These are phyloP conservation scores for Castanospermum australe DNA, from an alignment of 306 rosid species.

Conservation along the genomic window DNA sequence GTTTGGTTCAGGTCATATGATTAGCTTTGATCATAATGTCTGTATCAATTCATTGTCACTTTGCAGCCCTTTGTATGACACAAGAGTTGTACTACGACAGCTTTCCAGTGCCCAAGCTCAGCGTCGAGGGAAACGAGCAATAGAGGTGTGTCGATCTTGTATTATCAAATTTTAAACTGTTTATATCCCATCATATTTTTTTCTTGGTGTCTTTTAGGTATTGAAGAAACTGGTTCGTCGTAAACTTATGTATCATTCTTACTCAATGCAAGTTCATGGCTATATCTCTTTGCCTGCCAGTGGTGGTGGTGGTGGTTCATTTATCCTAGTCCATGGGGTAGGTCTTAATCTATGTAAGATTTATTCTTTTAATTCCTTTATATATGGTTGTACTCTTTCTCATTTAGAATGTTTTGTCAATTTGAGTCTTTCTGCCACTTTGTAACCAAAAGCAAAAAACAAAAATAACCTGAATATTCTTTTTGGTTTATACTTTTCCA, in stretches of 20 bases:
- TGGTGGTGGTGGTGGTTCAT: slow-evolving; percentile 56
- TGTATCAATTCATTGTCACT: slow-evolving; percentile 29
- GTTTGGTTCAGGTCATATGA: slow-evolving; percentile 10
- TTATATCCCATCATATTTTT: slow-evolving; percentile 2
- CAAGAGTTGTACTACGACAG: slow-evolving; percentile 82
- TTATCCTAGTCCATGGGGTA: slow-evolving; percentile 96
- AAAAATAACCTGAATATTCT: not conserved
- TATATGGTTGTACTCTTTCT: slow-evolving; percentile 14
- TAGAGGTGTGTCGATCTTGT: slow-evolving; percentile 59
- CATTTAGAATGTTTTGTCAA: slow-evolving; percentile 6
- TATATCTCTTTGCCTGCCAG: slow-evolving; percentile 65
- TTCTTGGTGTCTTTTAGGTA: slow-evolving; percentile 48
- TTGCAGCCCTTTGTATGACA: slow-evolving; percentile 76
- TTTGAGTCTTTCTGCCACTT: not conserved
- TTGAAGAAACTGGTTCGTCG: slow-evolving; percentile 80
- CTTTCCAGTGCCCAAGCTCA: slow-evolving; percentile 83
- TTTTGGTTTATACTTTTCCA: slow-evolving; percentile 7
- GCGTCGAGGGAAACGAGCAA: slow-evolving; percentile 91
- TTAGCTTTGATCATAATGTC: slow-evolving; percentile 29
- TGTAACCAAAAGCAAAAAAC: not conserved
- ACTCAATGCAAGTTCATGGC: slow-evolving; percentile 97
- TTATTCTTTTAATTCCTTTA: slow-evolving; percentile 1
- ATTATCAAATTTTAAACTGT: not conserved
- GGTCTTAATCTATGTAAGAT: slow-evolving; percentile 29
- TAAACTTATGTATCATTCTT: slow-evolving; percentile 87